These are phyloP conservation scores for Maudiozyma serrabonitensis DNA, from an alignment of 805 yeast genomes.

Conservation along the genomic window DNA sequence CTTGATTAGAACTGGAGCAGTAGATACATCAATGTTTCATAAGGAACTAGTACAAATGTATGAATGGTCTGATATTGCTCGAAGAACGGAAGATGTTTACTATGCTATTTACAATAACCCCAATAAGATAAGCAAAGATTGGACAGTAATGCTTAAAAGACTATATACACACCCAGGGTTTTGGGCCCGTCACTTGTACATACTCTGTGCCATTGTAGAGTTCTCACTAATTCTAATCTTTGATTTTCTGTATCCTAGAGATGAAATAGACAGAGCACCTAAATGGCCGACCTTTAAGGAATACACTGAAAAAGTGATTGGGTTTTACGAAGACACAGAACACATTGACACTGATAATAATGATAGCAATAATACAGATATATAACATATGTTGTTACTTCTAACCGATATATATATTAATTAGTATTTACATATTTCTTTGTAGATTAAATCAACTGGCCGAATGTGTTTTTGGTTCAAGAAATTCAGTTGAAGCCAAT, in stretches of 20 bases:
- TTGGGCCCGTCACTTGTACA: conserved; percentile 81
- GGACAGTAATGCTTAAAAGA: conserved; percentile 49
- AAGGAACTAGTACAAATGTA: conserved; percentile 71
- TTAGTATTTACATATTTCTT: too few species aligned
- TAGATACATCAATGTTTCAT: conserved; percentile 73
- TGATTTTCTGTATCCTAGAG: conserved; percentile 62
- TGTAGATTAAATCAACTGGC: too few species aligned
- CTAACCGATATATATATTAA: too few species aligned
- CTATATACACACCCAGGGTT: conserved; percentile 51
- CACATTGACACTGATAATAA: background rate
- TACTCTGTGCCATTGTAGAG: conserved; percentile 74
- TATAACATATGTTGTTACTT: too few species aligned
- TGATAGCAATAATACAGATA: too few species aligned
- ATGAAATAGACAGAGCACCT: conserved; percentile 57
- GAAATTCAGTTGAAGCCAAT: background rate
- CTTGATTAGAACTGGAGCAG: conserved; percentile 42
- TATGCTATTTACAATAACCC: conserved; percentile 34
- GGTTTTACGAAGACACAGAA: background rate
- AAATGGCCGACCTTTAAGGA: conserved; percentile 59
- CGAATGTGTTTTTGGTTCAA: background rate
- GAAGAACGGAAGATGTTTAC: conserved; percentile 77
- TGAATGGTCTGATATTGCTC: conserved; percentile 85
- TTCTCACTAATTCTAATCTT: conserved; percentile 51
- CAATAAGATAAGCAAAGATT: conserved; percentile 37
- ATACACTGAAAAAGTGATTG: background rate